Base-by-base conservation (phyloP, 2,329 filamentous ascomycete species). In the Aspergillus texensis region DNA sequence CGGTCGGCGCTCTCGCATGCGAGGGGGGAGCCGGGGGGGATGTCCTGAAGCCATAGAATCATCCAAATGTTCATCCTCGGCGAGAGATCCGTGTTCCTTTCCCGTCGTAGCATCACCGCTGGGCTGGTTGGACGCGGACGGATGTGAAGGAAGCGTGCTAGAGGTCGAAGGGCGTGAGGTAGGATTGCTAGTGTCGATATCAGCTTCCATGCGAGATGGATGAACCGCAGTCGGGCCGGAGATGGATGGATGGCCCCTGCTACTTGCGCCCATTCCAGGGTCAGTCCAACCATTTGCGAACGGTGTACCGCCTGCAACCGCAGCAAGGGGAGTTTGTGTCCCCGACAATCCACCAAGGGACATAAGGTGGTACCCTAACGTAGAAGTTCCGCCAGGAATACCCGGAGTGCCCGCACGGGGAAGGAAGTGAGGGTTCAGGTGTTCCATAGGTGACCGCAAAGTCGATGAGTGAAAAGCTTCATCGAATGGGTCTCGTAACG, bases 1-100 rank as follows among this genome's bases (percentile, higher is more conserved):
- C 3, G 91, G 86, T 30, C 89, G 87, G 5, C 88, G 90, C 74
- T 97, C 92, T 28, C 88, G 86, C 73, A 89, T 86, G 61, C 83
- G 82, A 54, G 85, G 81, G 34, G 81, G 82, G 26, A 83, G 80
- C 24, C 72, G 72, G 12, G 71, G 66, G 16, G 69, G 64, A 21
- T 69, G 66, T 9, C 58, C 65, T 16, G 62, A 55, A 30, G 64
- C 61, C 10, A 65, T 64, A 28, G 68, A 66, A 46, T 71, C 67
- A 9, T 70, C 68, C 19, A 64, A 57, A 8, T 64, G 64, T 39
- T 70, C 68, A n/a, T 69, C 63, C 56, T 68, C 50, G 58, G 68
- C 70, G 67, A 58, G 71, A 61, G 63, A 62, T 41, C 60, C 57
- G 34, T 67, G 67, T 28, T 67, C 63, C 19, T 65, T 66, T 54